A percentile compares a stretch with the other conserved stretches of the same genome.
phyloP scores from a whole-genome alignment of 257 asterid genomes.

The Rubia yunnanensis region DNA sequence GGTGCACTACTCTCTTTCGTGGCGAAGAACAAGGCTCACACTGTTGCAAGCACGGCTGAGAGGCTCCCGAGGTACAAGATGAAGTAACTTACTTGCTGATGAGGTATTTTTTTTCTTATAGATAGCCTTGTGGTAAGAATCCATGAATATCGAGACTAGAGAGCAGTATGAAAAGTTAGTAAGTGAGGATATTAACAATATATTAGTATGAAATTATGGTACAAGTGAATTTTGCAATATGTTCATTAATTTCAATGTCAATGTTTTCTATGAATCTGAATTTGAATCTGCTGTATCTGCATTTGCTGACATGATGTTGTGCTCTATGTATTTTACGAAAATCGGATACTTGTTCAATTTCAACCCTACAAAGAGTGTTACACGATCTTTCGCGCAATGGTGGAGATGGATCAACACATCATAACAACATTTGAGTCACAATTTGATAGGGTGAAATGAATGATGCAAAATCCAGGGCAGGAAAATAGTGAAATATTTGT shows the following conservation, averaged over 20 bases:
- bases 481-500: neutral
- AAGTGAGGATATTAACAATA: neutral
- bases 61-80: slow-evolving; percentile 17
- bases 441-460: neutral
- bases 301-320: too few relatives aligned
- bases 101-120: neutral
- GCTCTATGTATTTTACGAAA: neutral
- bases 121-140: too few relatives aligned
- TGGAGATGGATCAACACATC: neutral
- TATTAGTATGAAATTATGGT: neutral
- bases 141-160: neutral
- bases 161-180: slow-evolving; percentile 1
- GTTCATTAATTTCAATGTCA: neutral
- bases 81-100: neutral
- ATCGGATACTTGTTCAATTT: too few relatives aligned
- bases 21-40: slow-evolving; percentile 29
- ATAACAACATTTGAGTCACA: neutral
- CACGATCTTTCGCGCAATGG: too few relatives aligned
- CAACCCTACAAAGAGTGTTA: too few relatives aligned
- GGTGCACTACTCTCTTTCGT: slow-evolving; percentile 45
- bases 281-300: too few relatives aligned
- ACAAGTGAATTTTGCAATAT: neutral
- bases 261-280: neutral
- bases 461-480: neutral
- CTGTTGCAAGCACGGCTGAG: slow-evolving; percentile 18